A percentile compares a stretch with the other conserved stretches of the same genome.
phyloP scores from a whole-genome alignment of 2,329 filamentous ascomycete species.

The Apiospora rasikravindrae region DNA sequence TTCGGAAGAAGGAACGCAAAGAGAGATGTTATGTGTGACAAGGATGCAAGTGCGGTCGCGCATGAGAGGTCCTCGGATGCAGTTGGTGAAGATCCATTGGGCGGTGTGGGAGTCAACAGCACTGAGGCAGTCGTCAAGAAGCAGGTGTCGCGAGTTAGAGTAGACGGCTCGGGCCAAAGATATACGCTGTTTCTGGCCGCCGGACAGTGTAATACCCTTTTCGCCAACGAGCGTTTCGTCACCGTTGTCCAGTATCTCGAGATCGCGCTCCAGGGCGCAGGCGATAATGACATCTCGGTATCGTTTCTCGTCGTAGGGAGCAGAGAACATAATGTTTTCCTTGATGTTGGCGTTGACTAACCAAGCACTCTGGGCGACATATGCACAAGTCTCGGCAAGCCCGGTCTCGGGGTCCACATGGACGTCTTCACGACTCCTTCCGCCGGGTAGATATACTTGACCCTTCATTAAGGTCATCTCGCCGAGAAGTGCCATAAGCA shows the following conservation, averaged over 20 bases:
- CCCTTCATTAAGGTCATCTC: slow-evolving; percentile 92
- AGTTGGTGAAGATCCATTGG: slow-evolving; percentile 97
- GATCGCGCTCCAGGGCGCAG: slow-evolving; percentile 87
- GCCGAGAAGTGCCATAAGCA: slow-evolving; percentile 93
- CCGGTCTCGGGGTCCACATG: slow-evolving; percentile 81
- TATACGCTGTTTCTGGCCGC: slow-evolving; percentile 96
- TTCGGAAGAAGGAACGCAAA: slow-evolving; percentile 81
- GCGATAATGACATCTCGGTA: slow-evolving; percentile 90
- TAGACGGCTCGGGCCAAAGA: slow-evolving; percentile 97
- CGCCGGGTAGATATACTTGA: slow-evolving; percentile 83
- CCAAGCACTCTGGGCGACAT: slow-evolving; percentile 97
- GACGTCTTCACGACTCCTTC: slow-evolving; percentile 83
- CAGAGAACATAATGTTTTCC: slow-evolving; percentile 93
- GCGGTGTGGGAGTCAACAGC: slow-evolving; percentile 97
- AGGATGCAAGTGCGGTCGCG: slow-evolving; percentile 86
- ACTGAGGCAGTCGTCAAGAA: slow-evolving; percentile 94
- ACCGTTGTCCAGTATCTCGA: slow-evolving; percentile 89
- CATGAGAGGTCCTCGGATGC: slow-evolving; percentile 90
- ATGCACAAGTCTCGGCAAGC: slow-evolving; percentile 89
- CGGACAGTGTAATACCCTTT: slow-evolving; percentile 95
- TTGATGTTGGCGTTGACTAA: slow-evolving; percentile 94
- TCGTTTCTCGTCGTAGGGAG: slow-evolving; percentile 77
- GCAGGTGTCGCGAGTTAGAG: slow-evolving; percentile 86
- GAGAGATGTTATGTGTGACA: slow-evolving; percentile 92
- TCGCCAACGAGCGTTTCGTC: slow-evolving; percentile 95